These are phyloP conservation scores for Pythium rishiriense DNA, from an alignment of 352 stramenopile genomes.

Conservation along the genomic window DNA sequence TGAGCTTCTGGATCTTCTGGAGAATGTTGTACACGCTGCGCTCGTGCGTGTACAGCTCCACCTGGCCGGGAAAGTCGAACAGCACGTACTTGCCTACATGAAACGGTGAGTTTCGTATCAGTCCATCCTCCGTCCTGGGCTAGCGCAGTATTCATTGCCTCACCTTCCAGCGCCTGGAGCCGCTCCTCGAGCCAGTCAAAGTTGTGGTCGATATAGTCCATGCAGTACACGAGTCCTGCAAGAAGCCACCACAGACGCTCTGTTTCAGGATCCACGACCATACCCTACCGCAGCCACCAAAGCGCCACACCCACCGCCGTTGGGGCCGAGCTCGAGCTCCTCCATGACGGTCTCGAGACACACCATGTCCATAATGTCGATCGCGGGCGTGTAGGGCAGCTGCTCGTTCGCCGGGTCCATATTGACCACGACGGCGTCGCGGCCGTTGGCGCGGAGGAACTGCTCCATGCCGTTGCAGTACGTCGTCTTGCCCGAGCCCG, in stretches of 20 bases:
- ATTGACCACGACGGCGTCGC: constrained; percentile 93
- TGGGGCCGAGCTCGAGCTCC: constrained; percentile 95
- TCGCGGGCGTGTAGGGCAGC: constrained; percentile 67
- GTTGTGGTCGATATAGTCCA: constrained; percentile 99
- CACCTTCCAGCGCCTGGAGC: constrained; percentile 65
- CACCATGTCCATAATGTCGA: constrained; percentile 97
- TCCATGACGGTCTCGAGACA: constrained; percentile 94
- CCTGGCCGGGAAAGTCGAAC: constrained; percentile 99
- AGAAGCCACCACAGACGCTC: background rate
- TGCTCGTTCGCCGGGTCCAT: constrained; percentile 98
- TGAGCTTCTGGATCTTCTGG: constrained; percentile 91
- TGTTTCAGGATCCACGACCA: too few relatives aligned
- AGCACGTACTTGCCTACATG: constrained; percentile 95
- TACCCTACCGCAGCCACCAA: too few relatives aligned
- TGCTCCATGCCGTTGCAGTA: constrained; percentile 99
- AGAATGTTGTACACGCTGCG: constrained; percentile 96
- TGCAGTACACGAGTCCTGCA: constrained; percentile 97
- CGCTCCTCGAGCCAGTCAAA: constrained; percentile 98
- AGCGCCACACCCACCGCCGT: constrained; percentile 92
- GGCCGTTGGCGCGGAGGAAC: constrained; percentile 71
- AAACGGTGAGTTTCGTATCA: background rate
- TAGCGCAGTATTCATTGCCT: background rate
- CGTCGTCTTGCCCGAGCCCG: constrained; percentile 95
- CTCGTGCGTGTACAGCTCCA: constrained; percentile 99
- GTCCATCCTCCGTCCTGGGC: background rate